Percentiles rank a stretch among this genome's conserved stretches.
phyloP scores from a whole-genome alignment of 2,329 filamentous ascomycete genomes.

The Curvularia sp. region DNA sequence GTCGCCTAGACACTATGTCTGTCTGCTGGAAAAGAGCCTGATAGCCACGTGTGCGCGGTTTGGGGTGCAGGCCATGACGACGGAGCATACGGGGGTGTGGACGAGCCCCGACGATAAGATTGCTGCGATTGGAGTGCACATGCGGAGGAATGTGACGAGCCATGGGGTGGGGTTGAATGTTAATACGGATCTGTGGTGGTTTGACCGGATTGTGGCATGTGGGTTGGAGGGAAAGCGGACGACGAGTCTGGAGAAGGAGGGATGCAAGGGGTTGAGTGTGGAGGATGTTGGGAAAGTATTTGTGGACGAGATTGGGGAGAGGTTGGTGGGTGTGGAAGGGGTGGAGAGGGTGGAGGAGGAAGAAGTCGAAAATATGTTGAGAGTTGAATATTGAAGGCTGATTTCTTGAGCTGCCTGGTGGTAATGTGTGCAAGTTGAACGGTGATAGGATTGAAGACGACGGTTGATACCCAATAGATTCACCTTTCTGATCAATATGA shows the following conservation, averaged over 20 bases:
- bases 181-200: conserved; percentile 69
- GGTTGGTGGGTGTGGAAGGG: conserved; percentile 31
- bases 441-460: neutral
- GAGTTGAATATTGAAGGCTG: neutral
- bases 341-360: conserved; percentile 29
- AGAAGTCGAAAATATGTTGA: conserved; percentile 21
- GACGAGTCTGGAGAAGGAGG: conserved; percentile 73
- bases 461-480: neutral
- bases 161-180: conserved; percentile 86
- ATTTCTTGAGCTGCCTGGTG: neutral
- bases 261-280: conserved; percentile 46
- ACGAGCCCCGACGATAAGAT: conserved; percentile 68
- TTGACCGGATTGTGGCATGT: conserved; percentile 83
- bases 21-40: conserved; percentile 77
- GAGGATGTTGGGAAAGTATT: conserved; percentile 52
- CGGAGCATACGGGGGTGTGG: conserved; percentile 87
- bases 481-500: neutral
- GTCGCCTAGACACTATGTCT: conserved; percentile 77
- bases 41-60: conserved; percentile 69
- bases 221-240: conserved; percentile 80
- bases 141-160: conserved; percentile 80
- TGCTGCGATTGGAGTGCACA: conserved; percentile 89
- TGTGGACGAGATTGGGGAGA: conserved; percentile 50
- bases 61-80: conserved; percentile 68
- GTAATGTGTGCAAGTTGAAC: neutral